Conservation (phyloP, 2,329 filamentous ascomycete species). For the Xylaria sp. region DNA sequence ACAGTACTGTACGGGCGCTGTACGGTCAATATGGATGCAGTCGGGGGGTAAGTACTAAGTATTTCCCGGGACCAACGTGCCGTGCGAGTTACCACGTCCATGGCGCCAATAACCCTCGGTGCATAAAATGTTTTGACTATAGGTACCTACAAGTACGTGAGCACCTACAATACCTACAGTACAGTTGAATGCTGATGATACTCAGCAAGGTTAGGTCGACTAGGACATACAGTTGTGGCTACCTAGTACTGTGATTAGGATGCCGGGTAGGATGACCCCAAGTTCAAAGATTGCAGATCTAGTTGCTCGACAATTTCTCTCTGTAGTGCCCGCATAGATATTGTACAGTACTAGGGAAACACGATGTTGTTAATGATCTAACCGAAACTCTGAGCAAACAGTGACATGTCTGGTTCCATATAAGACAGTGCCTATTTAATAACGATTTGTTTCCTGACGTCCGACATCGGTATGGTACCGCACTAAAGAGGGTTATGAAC, state of each 20-base stretch:
- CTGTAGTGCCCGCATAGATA: too few relatives aligned
- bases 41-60: neutral
- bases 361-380: neutral
- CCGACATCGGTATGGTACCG: slow-evolving; percentile 2
- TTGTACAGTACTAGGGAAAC: neutral
- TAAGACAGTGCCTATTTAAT: neutral
- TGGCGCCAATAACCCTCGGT: slow-evolving; percentile 3
- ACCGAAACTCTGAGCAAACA: neutral
- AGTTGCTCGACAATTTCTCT: too few relatives aligned
- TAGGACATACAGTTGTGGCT: too few relatives aligned
- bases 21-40: neutral
- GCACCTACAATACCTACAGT: too few relatives aligned
- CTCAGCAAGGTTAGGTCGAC: too few relatives aligned
- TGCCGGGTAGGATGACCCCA: too few relatives aligned
- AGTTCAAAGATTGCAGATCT: too few relatives aligned
- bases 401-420: neutral
- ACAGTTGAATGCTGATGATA: too few relatives aligned
- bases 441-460: neutral
- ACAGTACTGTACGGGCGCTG: too few relatives aligned
- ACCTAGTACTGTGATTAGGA: too few relatives aligned
- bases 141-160: too few relatives aligned
- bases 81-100: slow-evolving; percentile 16
- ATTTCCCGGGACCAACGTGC: slow-evolving; percentile 6
- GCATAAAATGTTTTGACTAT: too few relatives aligned
- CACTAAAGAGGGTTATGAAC: neutral